Percentiles rank a stretch among this genome's conserved stretches.
phyloP scores from a whole-genome alignment of 2,329 filamentous ascomycete genomes.

The Alternaria sp. region DNA sequence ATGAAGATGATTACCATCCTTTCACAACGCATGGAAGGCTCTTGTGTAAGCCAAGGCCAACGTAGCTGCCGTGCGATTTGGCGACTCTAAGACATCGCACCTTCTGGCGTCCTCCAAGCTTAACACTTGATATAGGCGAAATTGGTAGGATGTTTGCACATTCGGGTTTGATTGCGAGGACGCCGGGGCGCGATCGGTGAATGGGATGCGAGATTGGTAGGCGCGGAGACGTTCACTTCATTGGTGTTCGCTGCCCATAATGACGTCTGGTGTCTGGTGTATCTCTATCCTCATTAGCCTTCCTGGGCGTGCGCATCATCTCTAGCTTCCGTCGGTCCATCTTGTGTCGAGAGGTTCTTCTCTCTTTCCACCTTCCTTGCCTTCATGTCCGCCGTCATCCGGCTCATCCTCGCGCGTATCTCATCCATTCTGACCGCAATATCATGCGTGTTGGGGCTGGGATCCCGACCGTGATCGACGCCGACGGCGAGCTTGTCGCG shows the following conservation, averaged over 20 bases:
- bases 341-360: too few species aligned
- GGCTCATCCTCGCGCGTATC: background rate
- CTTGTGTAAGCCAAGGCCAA: background rate
- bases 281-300: background rate
- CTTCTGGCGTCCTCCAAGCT: background rate
- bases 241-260: background rate
- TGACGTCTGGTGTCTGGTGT: background rate
- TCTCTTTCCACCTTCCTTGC: background rate
- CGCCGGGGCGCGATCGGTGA: background rate
- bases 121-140: background rate
- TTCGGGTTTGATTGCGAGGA: background rate
- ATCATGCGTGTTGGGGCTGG: background rate
- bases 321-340: background rate
- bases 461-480: background rate
- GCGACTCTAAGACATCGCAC: conserved; percentile 4
- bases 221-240: background rate
- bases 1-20: background rate
- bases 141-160: background rate
- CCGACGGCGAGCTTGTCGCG: background rate
- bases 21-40: background rate
- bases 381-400: background rate
- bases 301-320: background rate
- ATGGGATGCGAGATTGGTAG: background rate
- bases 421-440: background rate
- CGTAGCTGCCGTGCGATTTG: background rate